Evolutionary conservation across 2,329 filamentous ascomycete species (phyloP).

Genomic region (Lasiodiplodia citricola): DNA sequence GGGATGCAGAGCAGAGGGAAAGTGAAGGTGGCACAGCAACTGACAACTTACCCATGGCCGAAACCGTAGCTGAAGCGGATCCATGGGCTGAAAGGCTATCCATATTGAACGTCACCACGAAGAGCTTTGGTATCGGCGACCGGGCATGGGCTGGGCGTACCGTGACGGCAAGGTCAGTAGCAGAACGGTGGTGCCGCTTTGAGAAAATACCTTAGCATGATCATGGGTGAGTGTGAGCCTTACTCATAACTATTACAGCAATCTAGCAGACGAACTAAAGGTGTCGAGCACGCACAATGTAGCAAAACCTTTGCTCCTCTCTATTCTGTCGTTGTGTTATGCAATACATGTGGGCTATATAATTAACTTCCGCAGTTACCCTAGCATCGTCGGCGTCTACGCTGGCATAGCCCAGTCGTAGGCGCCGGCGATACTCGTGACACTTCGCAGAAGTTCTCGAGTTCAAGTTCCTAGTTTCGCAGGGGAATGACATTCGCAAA

Average conservation of each 20-base stretch:
- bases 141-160: constrained; percentile 56
- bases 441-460: too few species aligned
- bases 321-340: neutral
- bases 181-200: constrained; percentile 52
- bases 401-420: neutral
- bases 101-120: constrained; percentile 55
- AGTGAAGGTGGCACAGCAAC: constrained; percentile 58
- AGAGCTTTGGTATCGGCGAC: constrained; percentile 43
- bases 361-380: neutral
- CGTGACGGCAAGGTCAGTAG: constrained; percentile 49
- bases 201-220: neutral
- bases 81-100: constrained; percentile 54
- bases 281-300: too few species aligned
- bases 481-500: too few species aligned
- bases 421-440: too few species aligned
- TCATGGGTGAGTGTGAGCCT: neutral
- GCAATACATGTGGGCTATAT: neutral
- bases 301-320: neutral
- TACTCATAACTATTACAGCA: too few species aligned
- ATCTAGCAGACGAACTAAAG: too few species aligned
- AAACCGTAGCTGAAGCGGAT: constrained; percentile 29
- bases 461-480: too few species aligned
- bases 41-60: constrained; percentile 29
- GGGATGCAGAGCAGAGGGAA: constrained; percentile 56
- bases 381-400: neutral